Conservation (phyloP, 1,284 basidiomycete species). For the Xerocomus amazonicus region DNA sequence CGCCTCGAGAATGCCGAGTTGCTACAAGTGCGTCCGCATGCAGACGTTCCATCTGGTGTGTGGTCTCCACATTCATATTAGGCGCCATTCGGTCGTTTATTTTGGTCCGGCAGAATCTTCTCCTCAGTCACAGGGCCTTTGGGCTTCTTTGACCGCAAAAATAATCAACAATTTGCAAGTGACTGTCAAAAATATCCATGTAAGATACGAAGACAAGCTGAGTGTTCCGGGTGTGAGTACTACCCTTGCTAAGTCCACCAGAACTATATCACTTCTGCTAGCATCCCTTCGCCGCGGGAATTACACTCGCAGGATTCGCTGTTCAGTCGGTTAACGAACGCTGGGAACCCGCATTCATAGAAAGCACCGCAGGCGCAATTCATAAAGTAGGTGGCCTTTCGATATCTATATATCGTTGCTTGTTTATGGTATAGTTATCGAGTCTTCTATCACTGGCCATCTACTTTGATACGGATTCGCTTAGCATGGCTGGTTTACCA, state of each 20-base stretch:
- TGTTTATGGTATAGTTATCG: slow-evolving; percentile 57
- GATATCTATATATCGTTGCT: slow-evolving; percentile 2
- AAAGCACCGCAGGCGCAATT: slow-evolving; percentile 84
- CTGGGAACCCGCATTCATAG: slow-evolving; percentile 95
- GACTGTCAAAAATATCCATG: slow-evolving; percentile 91
- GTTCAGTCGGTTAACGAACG: slow-evolving; percentile 90
- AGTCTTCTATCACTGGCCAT: slow-evolving; percentile 85
- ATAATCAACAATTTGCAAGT: slow-evolving; percentile 97
- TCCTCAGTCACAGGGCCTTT: slow-evolving; percentile 76
- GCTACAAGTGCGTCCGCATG: slow-evolving; percentile 68
- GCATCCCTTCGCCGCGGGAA: slow-evolving; percentile 93
- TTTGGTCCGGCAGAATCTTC: slow-evolving; percentile 46
- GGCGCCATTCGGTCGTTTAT: neutral
- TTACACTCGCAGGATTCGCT: slow-evolving; percentile 91
- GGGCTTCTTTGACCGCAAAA: slow-evolving; percentile 84
- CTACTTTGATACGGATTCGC: slow-evolving; percentile 95
- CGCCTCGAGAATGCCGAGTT: slow-evolving; percentile 88
- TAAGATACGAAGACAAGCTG: slow-evolving; percentile 94
- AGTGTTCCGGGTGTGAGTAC: slow-evolving; percentile 83
- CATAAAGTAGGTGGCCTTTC: slow-evolving; percentile 66
- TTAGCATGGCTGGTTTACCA: slow-evolving; percentile 73
- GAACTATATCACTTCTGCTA: slow-evolving; percentile 30
- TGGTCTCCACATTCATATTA: slow-evolving; percentile 1
- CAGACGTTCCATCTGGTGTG: slow-evolving; percentile 51
- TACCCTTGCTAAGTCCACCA: neutral